Base-by-base conservation (phyloP, 805 yeast genomes). In the Candida odintsovae region DNA sequence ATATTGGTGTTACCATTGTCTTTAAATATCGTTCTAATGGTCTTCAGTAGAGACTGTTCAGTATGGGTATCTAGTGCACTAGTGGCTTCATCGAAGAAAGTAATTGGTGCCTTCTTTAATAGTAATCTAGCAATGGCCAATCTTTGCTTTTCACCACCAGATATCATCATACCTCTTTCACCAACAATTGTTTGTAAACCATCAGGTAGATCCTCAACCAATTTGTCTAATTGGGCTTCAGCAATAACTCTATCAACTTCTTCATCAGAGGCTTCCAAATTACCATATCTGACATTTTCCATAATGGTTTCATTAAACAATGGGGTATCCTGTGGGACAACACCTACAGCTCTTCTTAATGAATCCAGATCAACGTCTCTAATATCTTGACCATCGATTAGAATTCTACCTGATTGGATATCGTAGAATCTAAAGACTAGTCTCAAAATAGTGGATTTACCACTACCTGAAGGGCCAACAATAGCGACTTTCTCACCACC, bases 71-170 rank as follows among this genome's bases (percentile, higher is more conserved):
- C 99, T 41, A 94, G 72, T 0, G 99, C 98, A 41, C 95, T 84
- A 0, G 99, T 88, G 3, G 99, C 98, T 61, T 94, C 99, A 61
- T 94, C 99, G 55, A 94, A 90, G 64, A 94, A 92, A 46, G 95
- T 86, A 42, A 94, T 88, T 23, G 94, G 92, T 0, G 97, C 80
- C 52, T 80, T 75, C 65, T 94, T 94, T 55, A 94, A 68, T 39
- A 94, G 65, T n/a, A 94, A 78, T 52, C 99, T 75, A 1, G 97
- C 94, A 53, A 94, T 89, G 0, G 99, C 98, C 38, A 94, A 71
- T 51, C 99, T 72, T 67, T 94, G 99, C 63, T 94, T 90, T 64
- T 94, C 99, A 50, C 99, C 99, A n/a, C 99, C 99, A 22, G 97
- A 89, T 41, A 94, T 90, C 99, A 94, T 94, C 76, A 94, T 76